Conservation (phyloP, 441 rosid genomes). For the Corymbia calophylla region DNA sequence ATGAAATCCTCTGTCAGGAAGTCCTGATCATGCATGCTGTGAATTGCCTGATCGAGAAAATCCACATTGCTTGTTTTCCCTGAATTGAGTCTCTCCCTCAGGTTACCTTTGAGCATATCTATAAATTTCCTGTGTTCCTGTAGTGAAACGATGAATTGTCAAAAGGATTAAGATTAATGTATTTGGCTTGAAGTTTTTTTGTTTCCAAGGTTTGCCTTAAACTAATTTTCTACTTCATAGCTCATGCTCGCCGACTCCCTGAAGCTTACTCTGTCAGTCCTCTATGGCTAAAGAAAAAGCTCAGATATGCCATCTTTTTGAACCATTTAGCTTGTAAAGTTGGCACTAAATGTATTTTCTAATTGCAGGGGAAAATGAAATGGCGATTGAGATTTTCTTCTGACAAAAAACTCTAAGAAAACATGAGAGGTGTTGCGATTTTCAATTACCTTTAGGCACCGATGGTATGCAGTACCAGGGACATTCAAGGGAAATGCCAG, state of each 20-base stretch:
- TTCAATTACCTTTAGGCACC: constrained; percentile 15
- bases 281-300: background rate
- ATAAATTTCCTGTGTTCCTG: constrained; percentile 5
- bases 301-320: background rate
- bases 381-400: background rate
- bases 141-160: background rate
- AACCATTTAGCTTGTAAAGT: background rate
- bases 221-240: background rate
- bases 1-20: constrained; percentile 14
- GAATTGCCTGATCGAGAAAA: constrained; percentile 6
- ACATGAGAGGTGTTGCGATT: background rate
- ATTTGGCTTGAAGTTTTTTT: background rate
- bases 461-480: constrained; percentile 18
- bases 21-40: constrained; percentile 9
- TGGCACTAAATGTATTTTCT: background rate
- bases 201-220: background rate
- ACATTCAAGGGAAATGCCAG: constrained; percentile 21
- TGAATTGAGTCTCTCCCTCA: background rate
- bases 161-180: background rate
- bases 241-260: background rate
- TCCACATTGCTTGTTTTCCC: constrained; percentile 6
- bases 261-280: background rate
- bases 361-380: background rate
- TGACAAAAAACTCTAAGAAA: fast-evolving
- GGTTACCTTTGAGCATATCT: background rate